These are phyloP conservation scores for Annulohypoxylon truncatum DNA, from an alignment of 2,329 filamentous ascomycete genomes.

Conservation along the genomic window DNA sequence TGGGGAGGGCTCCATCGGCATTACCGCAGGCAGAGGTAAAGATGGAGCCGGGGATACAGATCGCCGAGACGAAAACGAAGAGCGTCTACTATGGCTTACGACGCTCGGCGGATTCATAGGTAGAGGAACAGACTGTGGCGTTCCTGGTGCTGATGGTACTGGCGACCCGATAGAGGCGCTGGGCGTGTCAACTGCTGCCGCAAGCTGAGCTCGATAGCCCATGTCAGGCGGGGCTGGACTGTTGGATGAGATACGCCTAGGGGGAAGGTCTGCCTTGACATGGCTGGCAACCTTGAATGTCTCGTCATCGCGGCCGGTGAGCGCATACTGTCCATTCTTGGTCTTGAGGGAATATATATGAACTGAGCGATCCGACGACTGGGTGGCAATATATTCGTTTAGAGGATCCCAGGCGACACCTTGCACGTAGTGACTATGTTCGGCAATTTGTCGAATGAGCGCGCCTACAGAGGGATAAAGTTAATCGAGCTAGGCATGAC, in stretches of 20 bases:
- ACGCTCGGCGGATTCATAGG: slow-evolving; percentile 96
- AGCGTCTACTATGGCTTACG: slow-evolving; percentile 91
- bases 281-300: slow-evolving; percentile 85
- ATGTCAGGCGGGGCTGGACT: slow-evolving; percentile 93
- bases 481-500: neutral
- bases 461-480: slow-evolving; percentile 36
- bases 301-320: slow-evolving; percentile 70
- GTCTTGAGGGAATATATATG: slow-evolving; percentile 97
- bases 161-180: slow-evolving; percentile 79
- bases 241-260: slow-evolving; percentile 87
- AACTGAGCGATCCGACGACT: slow-evolving; percentile 96
- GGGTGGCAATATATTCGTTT: slow-evolving; percentile 97
- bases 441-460: slow-evolving; percentile 48
- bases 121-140: slow-evolving; percentile 86
- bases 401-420: slow-evolving; percentile 98
- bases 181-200: slow-evolving; percentile 62
- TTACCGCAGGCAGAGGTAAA: slow-evolving; percentile 92
- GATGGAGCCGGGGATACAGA: slow-evolving; percentile 95
- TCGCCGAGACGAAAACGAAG: slow-evolving; percentile 88
- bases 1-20: slow-evolving; percentile 91
- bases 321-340: slow-evolving; percentile 93
- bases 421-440: slow-evolving; percentile 84
- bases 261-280: slow-evolving; percentile 87
- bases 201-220: slow-evolving; percentile 72
- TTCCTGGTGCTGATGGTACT: slow-evolving; percentile 89